Conservation (phyloP, 202 grass and related monocot species). For the Setaria italica region DNA sequence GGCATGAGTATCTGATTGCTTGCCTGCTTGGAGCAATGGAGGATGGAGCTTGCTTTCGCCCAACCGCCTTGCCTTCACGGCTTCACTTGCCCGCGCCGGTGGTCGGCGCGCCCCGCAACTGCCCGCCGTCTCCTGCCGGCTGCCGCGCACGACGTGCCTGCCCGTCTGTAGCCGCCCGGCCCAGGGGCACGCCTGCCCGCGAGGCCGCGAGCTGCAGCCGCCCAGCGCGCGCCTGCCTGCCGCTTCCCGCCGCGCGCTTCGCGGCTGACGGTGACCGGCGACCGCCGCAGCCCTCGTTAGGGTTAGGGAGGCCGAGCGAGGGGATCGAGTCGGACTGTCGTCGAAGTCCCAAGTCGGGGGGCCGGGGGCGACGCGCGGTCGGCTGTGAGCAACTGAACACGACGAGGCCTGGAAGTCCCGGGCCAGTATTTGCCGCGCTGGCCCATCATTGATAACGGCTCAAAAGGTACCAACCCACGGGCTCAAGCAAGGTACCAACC, state of each 20-base stretch:
- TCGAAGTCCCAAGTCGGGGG: too few relatives aligned
- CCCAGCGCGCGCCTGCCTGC: neutral
- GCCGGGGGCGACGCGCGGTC: neutral
- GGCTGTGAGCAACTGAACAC: neutral
- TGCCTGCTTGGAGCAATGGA: neutral
- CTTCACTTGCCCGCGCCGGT: neutral
- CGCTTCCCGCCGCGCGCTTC: too few relatives aligned
- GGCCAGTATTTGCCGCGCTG: too few relatives aligned
- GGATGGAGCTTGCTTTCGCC: neutral
- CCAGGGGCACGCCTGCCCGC: neutral
- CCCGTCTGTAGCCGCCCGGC: neutral
- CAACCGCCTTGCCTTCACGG: neutral
- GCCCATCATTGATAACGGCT: too few relatives aligned
- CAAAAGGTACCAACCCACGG: too few relatives aligned
- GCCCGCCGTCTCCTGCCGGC: neutral
- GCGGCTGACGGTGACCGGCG: neutral
- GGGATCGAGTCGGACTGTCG: neutral
- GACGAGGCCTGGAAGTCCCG: neutral
- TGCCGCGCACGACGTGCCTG: neutral
- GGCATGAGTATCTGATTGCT: neutral
- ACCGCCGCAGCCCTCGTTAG: neutral
- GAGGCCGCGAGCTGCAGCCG: neutral
- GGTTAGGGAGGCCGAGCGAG: conserved; percentile 9
- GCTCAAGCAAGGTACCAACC: too few relatives aligned
- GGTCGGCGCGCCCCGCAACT: neutral